These are phyloP conservation scores for Trapa incisa DNA, from an alignment of 345 rosid species.

Conservation along the genomic window DNA sequence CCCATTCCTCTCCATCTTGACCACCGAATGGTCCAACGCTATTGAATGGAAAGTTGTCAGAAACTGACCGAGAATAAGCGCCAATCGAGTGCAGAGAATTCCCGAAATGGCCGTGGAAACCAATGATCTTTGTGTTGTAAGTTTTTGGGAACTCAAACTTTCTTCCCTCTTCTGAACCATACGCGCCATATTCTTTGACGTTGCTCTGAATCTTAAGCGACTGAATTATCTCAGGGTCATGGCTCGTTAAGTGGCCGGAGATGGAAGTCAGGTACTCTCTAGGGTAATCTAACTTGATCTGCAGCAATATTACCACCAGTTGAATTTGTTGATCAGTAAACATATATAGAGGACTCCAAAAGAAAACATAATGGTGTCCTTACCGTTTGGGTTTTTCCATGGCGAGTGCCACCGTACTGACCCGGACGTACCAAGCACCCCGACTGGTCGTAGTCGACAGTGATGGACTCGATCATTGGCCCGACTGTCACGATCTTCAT, in stretches of 20 bases:
- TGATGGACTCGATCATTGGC: constrained; percentile 2
- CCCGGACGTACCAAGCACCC: constrained; percentile 6
- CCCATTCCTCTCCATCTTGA: constrained; percentile 3
- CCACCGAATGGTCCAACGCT: background rate
- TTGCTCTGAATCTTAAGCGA: constrained; percentile 7
- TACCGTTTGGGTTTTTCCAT: background rate
- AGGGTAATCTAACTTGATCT: constrained; percentile 9
- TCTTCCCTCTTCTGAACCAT: background rate
- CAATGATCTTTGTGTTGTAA: background rate
- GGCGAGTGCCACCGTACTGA: background rate
- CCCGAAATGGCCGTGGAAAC: constrained; percentile 1
- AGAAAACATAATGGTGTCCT: background rate
- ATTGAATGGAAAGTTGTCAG: background rate
- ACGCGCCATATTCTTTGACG: constrained; percentile 1
- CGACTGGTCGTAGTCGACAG: constrained; percentile 7
- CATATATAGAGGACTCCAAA: too few relatives aligned
- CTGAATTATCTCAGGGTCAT: background rate
- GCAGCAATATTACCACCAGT: background rate
- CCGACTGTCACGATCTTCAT: background rate
- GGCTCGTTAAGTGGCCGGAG: constrained; percentile 2
- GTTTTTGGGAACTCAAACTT: background rate
- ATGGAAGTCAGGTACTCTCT: constrained; percentile 8
- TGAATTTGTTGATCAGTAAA: background rate
- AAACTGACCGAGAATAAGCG: background rate
- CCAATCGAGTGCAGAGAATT: constrained; percentile 3